These are phyloP conservation scores for Globisporangium uncinulatum DNA, from an alignment of 352 stramenopile genomes.

Conservation along the genomic window DNA sequence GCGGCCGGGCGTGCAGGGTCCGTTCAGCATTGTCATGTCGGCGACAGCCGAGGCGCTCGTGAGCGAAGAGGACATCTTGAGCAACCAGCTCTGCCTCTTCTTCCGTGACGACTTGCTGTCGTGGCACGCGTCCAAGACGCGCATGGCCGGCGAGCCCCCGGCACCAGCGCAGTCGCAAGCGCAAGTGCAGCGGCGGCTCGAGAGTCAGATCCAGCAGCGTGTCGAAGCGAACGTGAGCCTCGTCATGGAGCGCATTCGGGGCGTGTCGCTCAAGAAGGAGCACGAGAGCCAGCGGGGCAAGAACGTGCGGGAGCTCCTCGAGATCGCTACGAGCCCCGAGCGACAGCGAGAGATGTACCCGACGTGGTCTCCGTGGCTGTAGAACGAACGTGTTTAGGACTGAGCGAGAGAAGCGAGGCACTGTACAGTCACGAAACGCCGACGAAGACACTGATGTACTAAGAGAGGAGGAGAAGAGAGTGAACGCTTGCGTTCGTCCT, in stretches of 20 bases:
- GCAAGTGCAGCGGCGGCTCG: constrained; percentile 49
- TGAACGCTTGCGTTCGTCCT: not conserved
- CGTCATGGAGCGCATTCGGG: constrained; percentile 73
- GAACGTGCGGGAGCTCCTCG: constrained; percentile 71
- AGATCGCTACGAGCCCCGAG: constrained; percentile 78
- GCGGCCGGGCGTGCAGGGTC: constrained; percentile 70
- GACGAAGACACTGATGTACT: constrained; percentile 2
- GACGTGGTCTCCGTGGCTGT: constrained; percentile 86
- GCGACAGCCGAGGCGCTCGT: constrained; percentile 77
- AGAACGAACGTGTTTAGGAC: constrained; percentile 9
- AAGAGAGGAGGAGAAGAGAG: not conserved
- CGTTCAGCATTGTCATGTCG: constrained; percentile 81
- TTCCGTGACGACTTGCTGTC: constrained; percentile 86
- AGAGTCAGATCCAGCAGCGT: constrained; percentile 77
- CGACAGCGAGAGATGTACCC: constrained; percentile 83
- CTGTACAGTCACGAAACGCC: constrained; percentile 1
- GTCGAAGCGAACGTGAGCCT: constrained; percentile 84
- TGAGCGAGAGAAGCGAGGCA: not conserved
- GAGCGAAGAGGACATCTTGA: constrained; percentile 78
- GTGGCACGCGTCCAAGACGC: constrained; percentile 86
- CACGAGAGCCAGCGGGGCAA: constrained; percentile 58
- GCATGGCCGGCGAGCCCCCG: constrained; percentile 25
- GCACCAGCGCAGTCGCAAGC: constrained; percentile 17
- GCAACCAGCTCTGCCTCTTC: constrained; percentile 85
- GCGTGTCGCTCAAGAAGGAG: constrained; percentile 75